A percentile compares a stretch with the other conserved stretches of the same genome.
Evolutionary conservation across 108 stramenopile genomes (phyloP).

Genomic region (Schizochytrium sp.): DNA sequence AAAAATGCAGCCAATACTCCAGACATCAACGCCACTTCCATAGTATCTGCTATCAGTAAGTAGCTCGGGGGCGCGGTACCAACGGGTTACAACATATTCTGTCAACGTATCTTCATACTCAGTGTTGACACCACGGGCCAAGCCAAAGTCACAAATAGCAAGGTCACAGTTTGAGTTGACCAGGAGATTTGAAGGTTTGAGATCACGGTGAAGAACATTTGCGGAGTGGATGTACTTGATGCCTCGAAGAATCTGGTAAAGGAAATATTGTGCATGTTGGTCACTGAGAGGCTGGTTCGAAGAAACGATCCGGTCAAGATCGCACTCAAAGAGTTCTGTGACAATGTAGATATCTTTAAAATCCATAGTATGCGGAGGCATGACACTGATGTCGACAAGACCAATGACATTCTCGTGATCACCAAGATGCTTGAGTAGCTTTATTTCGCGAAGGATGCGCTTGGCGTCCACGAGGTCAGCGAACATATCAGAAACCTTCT

Average conservation of each 20-base stretch:
- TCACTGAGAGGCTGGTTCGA: slow-evolving; percentile 73
- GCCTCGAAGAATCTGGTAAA: slow-evolving; percentile 79
- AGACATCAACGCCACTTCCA: slow-evolving; percentile 69
- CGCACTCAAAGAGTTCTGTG: slow-evolving; percentile 76
- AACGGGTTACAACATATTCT: slow-evolving; percentile 77
- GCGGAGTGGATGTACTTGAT: slow-evolving; percentile 79
- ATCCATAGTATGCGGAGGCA: slow-evolving; percentile 83
- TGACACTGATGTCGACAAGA: slow-evolving; percentile 76
- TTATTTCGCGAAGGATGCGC: slow-evolving; percentile 77
- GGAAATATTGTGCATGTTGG: slow-evolving; percentile 77
- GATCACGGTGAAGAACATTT: slow-evolving; percentile 79
- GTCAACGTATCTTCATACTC: slow-evolving; percentile 63
- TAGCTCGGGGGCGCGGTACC: slow-evolving; percentile 74
- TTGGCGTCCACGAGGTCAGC: slow-evolving; percentile 79
- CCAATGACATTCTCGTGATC: slow-evolving; percentile 75
- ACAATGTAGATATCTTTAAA: slow-evolving; percentile 84
- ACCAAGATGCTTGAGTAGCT: slow-evolving; percentile 75
- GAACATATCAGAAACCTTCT: slow-evolving; percentile 79
- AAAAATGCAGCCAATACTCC: slow-evolving; percentile 73
- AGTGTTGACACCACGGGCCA: slow-evolving; percentile 64
- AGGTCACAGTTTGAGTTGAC: slow-evolving; percentile 76
- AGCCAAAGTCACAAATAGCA: slow-evolving; percentile 73
- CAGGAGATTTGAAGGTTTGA: slow-evolving; percentile 96
- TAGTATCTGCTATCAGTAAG: slow-evolving; percentile 65
- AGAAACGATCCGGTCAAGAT: slow-evolving; percentile 65